phyloP scores from a whole-genome alignment of 352 stramenopile genomes.

The Phytophthora tentaculata region DNA sequence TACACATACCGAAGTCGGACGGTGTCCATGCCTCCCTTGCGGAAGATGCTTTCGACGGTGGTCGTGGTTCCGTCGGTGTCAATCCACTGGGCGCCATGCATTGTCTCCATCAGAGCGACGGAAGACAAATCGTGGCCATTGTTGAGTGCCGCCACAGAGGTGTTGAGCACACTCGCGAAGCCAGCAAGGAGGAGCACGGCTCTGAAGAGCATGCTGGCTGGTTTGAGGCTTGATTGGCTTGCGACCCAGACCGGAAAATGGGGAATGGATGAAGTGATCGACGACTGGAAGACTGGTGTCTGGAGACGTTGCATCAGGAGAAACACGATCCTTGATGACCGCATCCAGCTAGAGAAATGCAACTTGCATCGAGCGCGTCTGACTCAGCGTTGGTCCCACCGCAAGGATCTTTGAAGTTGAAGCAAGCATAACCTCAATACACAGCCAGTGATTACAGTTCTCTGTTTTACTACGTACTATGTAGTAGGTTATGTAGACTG shows the following conservation, averaged over 20 bases:
- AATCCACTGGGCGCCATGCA: conserved; percentile 32
- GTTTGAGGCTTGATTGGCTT: conserved; percentile 8
- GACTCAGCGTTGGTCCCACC: no score
- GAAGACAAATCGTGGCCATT: conserved; percentile 46
- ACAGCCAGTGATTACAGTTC: not conserved
- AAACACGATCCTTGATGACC: not conserved
- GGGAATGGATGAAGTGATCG: conserved; percentile 6
- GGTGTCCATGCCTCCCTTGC: conserved; percentile 32
- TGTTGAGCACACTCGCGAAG: conserved; percentile 11
- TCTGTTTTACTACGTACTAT: conserved; percentile 1
- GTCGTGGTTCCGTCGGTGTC: conserved; percentile 26
- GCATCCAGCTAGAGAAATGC: conserved; percentile 10
- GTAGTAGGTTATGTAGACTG: no score
- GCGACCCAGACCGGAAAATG: conserved; percentile 12
- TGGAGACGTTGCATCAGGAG: no score
- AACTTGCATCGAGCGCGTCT: not conserved
- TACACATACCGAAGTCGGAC: conserved; percentile 29
- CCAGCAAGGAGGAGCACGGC: conserved; percentile 19
- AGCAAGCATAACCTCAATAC: conserved; percentile 20
- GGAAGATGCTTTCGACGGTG: conserved; percentile 38
- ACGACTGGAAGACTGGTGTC: no score
- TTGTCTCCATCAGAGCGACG: conserved; percentile 33
- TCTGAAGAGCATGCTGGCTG: conserved; percentile 24
- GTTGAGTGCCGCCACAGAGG: conserved; percentile 17
- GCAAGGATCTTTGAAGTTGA: conserved; percentile 15